Base-by-base conservation (phyloP, 495 filamentous ascomycete genomes). In the Penicillium canescens region DNA sequence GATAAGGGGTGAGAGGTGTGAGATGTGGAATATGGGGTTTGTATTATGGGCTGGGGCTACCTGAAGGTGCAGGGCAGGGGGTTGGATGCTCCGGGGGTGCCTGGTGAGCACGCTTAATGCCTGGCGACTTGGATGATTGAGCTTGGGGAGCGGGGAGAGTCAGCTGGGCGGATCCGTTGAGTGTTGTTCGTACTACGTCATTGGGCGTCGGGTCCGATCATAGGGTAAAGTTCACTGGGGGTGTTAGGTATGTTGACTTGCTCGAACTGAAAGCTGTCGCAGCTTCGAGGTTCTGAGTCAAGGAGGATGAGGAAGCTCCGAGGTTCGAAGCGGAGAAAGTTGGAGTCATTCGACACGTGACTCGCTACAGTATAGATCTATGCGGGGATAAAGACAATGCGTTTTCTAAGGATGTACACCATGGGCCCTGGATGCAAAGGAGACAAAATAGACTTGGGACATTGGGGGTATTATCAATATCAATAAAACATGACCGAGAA, bases 401-500 rank as follows among this genome's bases (percentile, higher is more conserved):
- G 24, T 2, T 23, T 12, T 14, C 13, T 10, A 38, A 31, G 28
- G 28, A 31, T 31, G 28, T 31, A 31, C 28, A 31, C 28, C 28
- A 31, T 31, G 28, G 28, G 28, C 28, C 28, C 10, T 20, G 43
- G 24, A 48, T 41, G 28, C 37, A 45, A 34, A 46, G 23, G 42
- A 39, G 33, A 47, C 20, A 39, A n/a, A 34, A 41, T 31, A 28
- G 28, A 24, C 40, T 44, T 48, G 41, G 50, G 51, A 61, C 57
- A 49, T 54, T 58, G 54, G 50, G 61, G 69, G 69, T 71, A 74
- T 70, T 71, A 66, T 67, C 62, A 64, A 56, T 57, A 51, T 51
- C 49, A 70, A 64, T 65, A 70, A 74, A 53, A 69, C 65, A 71
- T 53, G 62, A 66, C 68, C 62, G 59, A 62, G 62, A 68, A 66